phyloP scores from a whole-genome alignment of 441 rosid species.

The Cnidoscolus chayamansa region DNA sequence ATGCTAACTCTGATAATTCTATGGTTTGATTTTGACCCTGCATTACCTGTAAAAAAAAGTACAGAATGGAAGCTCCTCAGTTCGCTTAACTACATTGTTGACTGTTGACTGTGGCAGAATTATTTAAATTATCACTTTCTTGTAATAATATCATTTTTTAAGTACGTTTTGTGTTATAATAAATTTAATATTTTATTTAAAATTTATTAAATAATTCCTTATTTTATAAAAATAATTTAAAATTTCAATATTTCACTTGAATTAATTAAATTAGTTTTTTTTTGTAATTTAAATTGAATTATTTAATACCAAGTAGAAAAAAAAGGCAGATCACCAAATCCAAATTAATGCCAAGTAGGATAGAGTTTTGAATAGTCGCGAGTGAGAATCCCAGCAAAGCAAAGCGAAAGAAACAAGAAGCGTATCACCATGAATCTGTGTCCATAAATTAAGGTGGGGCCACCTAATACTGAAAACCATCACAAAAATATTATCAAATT shows the following conservation, averaged over 20 bases:
- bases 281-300: too few species aligned
- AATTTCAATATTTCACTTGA: too few species aligned
- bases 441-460: constrained; percentile 21
- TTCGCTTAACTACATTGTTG: constrained; percentile 7
- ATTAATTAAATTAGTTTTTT: too few species aligned
- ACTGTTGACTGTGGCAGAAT: background rate
- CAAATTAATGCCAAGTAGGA: background rate
- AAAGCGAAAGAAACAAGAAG: background rate
- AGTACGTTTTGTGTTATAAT: too few species aligned
- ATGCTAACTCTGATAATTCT: too few species aligned
- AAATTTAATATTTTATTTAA: too few species aligned
- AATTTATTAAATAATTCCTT: too few species aligned
- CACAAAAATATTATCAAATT: constrained; percentile 12
- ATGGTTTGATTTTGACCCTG: too few species aligned
- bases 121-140: too few species aligned
- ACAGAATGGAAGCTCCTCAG: background rate
- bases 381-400: constrained; percentile 20
- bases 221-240: too few species aligned
- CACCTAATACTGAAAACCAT: constrained; percentile 25
- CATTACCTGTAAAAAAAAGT: too few species aligned
- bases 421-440: constrained; percentile 25
- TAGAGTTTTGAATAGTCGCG: background rate
- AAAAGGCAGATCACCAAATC: background rate
- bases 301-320: background rate
- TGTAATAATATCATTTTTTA: too few species aligned